Evolutionary conservation across 129 eudicot species (phyloP).

Genomic region (Logfia minima): DNA sequence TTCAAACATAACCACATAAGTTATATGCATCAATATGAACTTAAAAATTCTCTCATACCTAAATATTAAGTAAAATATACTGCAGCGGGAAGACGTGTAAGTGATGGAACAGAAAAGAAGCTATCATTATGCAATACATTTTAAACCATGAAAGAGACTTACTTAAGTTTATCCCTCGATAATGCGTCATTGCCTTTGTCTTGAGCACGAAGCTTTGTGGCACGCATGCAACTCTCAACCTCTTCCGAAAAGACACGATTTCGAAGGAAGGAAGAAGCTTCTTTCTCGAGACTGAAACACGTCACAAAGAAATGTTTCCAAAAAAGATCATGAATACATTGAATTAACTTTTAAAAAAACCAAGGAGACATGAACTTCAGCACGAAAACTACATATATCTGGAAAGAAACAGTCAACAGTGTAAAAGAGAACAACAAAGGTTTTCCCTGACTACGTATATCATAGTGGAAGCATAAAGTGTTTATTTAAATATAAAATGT

Average conservation of each 20-base stretch:
- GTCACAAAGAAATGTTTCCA: slow-evolving; percentile 10
- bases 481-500: background rate
- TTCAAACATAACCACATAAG: background rate
- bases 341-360: slow-evolving; percentile 2
- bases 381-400: background rate
- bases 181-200: slow-evolving; percentile 37
- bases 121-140: background rate
- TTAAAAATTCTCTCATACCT: background rate
- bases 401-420: background rate
- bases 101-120: background rate
- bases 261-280: slow-evolving; percentile 58
- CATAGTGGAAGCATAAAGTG: background rate
- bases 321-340: background rate
- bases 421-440: background rate
- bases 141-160: slow-evolving; percentile 34
- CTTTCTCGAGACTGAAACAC: slow-evolving; percentile 58
- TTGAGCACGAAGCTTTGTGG: slow-evolving; percentile 39
- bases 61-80: slow-evolving; percentile 1
- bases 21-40: background rate
- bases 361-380: background rate
- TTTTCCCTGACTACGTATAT: background rate
- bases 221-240: slow-evolving; percentile 61
- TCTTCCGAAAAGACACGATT: slow-evolving; percentile 69
- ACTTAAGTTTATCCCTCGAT: slow-evolving; percentile 54
- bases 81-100: background rate